phyloP scores from a whole-genome alignment of 305 asterid species.

The Fraxinus velutina region DNA sequence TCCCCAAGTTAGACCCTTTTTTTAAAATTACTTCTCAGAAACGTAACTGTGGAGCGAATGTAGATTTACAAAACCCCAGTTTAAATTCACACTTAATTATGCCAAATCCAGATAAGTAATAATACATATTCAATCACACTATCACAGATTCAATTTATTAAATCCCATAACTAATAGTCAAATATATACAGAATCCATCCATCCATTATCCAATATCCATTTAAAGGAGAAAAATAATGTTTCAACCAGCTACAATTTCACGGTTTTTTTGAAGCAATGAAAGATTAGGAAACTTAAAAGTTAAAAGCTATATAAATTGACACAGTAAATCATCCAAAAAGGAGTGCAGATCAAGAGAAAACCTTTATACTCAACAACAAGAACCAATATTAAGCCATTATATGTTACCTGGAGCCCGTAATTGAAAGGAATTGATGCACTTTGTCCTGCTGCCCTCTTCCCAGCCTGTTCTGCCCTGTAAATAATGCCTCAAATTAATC shows the following conservation, averaged over 20 bases:
- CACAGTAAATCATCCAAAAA: not conserved
- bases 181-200: too few species aligned
- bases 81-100: too few species aligned
- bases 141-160: too few species aligned
- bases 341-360: slow-evolving; percentile 3
- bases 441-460: slow-evolving; percentile 92
- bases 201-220: too few species aligned
- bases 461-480: slow-evolving; percentile 71
- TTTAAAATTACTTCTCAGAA: too few species aligned
- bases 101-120: too few species aligned
- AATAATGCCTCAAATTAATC: slow-evolving; percentile 19
- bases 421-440: slow-evolving; percentile 86
- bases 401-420: slow-evolving; percentile 72
- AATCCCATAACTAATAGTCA: too few species aligned
- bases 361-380: not conserved
- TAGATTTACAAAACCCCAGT: too few species aligned
- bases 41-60: too few species aligned
- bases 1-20: too few species aligned
- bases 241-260: not conserved
- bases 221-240: not conserved
- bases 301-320: not conserved
- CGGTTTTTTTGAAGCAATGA: slow-evolving; percentile 1
- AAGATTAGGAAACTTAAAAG: not conserved
- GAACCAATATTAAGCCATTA: not conserved
- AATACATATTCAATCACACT: too few species aligned